Conservation (phyloP, 441 rosid species). For the Pelargonium fulgidum region DNA sequence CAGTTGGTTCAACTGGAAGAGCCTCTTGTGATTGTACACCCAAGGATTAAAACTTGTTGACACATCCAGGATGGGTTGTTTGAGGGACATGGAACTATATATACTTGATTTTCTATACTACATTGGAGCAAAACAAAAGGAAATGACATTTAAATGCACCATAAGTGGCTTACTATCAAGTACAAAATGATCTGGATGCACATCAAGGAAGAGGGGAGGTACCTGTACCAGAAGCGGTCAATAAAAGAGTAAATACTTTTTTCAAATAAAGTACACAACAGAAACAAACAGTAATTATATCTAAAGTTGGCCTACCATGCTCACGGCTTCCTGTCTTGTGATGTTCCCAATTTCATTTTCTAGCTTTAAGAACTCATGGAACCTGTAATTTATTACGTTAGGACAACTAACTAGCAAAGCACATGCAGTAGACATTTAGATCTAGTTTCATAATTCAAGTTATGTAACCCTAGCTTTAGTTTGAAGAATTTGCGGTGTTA, state of each 20-base stretch:
- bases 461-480: neutral
- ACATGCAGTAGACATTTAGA: neutral
- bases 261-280: constrained; percentile 3
- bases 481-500: neutral
- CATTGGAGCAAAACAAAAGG: neutral
- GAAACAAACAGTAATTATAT: neutral
- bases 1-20: neutral
- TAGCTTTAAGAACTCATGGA: constrained; percentile 86
- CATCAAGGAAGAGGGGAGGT: constrained; percentile 94
- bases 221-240: constrained; percentile 43
- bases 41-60: neutral
- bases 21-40: neutral
- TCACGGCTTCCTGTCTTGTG: constrained; percentile 95
- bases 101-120: no score
- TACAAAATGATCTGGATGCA: constrained; percentile 64
- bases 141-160: constrained; percentile 15
- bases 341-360: constrained; percentile 97
- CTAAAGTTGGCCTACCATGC: constrained; percentile 58
- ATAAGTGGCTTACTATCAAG: constrained; percentile 68
- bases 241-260: constrained; percentile 5
- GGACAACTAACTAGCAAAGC: constrained; percentile 16
- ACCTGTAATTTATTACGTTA: constrained; percentile 41
- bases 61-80: neutral
- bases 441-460: neutral
- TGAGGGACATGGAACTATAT: neutral